Base-by-base conservation (phyloP, 140 eudicot genomes). In the Bidens hawaiensis region DNA sequence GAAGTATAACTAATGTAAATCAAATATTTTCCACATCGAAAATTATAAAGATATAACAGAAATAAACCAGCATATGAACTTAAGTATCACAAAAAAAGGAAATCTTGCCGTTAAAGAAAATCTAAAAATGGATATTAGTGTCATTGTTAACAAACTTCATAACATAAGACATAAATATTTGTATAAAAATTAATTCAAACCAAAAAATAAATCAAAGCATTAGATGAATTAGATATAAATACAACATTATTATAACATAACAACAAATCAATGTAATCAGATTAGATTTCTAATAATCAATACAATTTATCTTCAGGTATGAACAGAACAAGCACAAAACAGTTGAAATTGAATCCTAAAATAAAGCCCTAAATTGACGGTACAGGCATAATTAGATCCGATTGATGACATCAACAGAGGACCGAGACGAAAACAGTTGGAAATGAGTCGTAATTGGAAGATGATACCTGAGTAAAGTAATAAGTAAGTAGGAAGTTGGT, bases 311-410 rank as follows among this genome's bases (percentile, higher is more conserved):
- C n/a, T n/a, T n/a, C n/a, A n/a, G 27, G 58, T 56, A 68, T 19
- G n/a, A n/a, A n/a, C n/a, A n/a, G 31, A 38, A 15, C 63, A 36
- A 51, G 15, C 63, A 65, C 30, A 52, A 6, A 53, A 15, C 24
- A 22, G 46, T 41, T 26, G 24, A 42, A 41, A 40, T 26, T 41
- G 6, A 27, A 54, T 41, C 56, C 23, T 3, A 28, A 24, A 25
- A 25, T 12, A 47, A 59, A 68, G 46, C 13, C 38, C 59, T 64
- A 49, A 57, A 21, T 27, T 45, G n/a, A n/a, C n/a, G n/a, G n/a
- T n/a, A n/a, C n/a, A 57, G n/a, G n/a, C n/a, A n/a, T n/a, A 17
- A 45, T 22, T 68, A 59, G 75, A 69, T 69, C 75, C 33, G 67
- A 15, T 47, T 26, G 40, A 24, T n/a, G n/a, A n/a, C n/a, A n/a